Evolutionary conservation across 257 asterid species (phyloP), one percentile per base, ranked within the genome.

Genomic region (Agastache rugosa): DNA sequence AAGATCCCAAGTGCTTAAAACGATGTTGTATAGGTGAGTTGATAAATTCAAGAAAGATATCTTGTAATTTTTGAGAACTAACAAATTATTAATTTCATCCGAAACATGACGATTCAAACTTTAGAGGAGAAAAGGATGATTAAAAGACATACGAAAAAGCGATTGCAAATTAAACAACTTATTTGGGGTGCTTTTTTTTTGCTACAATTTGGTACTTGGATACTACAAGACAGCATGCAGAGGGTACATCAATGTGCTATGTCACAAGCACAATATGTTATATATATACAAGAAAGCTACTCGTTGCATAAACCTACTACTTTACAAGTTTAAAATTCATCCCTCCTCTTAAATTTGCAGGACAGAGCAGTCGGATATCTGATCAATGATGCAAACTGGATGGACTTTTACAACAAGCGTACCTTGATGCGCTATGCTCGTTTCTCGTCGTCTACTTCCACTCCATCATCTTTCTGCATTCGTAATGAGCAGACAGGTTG

Each of bases 241-340:
- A 60, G 0, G 45, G 50, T 17, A 5, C 22, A 67, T 15, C 53
- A 41, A 72, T 17, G n/a, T n/a, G n/a, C n/a, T n/a, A n/a, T n/a
- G 29, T 15, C 42, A 67, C 63, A 41, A 71, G 48, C 67, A 47
- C 61, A 76, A 51, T 3, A 23, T 44, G 48, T 10, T 20, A 48
- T 34, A 65, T 34, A 65, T 19, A 58, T 54, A 54, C 67, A 70
- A 63, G 66, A 75, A 68, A 47, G 16, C 60, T n/a, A 66, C 10
- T 72, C 8, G 44, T 14, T 16, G n/a, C 45, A 42, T 23, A 56
- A 70, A 31, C 22, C 10, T 22, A 37, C 72, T 23, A 35, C 47
- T 42, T 17, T 25, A 25, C 50, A 71, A 41, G 17, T 27, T 45
- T 5, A 19, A 6, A 27, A 71, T 42, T 17, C 50, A 53, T 37